A percentile compares a stretch with the other conserved stretches of the same genome.
phyloP scores from a whole-genome alignment of 352 stramenopile genomes.

The Phytopythium vexans region DNA sequence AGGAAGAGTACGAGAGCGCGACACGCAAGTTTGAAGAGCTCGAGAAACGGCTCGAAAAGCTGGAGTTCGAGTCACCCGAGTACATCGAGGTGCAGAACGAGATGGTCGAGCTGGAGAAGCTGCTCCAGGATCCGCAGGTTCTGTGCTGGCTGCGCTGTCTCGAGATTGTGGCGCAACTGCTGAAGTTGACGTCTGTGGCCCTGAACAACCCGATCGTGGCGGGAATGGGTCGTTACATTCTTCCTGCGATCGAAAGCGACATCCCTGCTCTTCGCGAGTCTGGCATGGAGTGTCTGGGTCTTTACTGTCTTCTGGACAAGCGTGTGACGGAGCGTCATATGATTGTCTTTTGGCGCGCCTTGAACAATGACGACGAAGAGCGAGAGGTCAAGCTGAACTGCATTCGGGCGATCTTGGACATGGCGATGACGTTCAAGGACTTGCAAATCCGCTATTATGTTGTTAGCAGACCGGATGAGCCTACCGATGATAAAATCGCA shows the following conservation, averaged over 20 bases:
- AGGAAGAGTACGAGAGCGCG: constrained; percentile 50
- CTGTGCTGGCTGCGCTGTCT: constrained; percentile 68
- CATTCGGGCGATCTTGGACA: constrained; percentile 67
- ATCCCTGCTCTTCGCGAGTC: constrained; percentile 67
- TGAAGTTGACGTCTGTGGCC: constrained; percentile 68
- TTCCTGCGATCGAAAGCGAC: constrained; percentile 76
- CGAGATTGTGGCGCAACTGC: constrained; percentile 68
- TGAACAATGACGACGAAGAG: constrained; percentile 80
- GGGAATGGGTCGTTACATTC: constrained; percentile 68
- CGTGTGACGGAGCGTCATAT: constrained; percentile 63
- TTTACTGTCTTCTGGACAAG: constrained; percentile 73
- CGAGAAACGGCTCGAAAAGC: constrained; percentile 48
- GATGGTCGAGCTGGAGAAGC: constrained; percentile 61
- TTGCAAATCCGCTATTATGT: constrained; percentile 50
- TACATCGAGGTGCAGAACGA: constrained; percentile 60
- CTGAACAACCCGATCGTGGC: constrained; percentile 63
- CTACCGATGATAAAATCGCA: constrained; percentile 18
- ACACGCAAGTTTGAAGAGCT: constrained; percentile 64
- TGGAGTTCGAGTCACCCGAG: constrained; percentile 56
- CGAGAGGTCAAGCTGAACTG: constrained; percentile 76
- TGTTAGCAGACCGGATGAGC: constrained; percentile 5
- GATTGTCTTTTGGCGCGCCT: constrained; percentile 73
- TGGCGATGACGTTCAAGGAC: constrained; percentile 60
- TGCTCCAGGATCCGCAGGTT: constrained; percentile 69
- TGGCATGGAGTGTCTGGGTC: constrained; percentile 67